phyloP scores from a whole-genome alignment of 1,284 basidiomycete genomes.

The Austroboletus novae-zelandiae region DNA sequence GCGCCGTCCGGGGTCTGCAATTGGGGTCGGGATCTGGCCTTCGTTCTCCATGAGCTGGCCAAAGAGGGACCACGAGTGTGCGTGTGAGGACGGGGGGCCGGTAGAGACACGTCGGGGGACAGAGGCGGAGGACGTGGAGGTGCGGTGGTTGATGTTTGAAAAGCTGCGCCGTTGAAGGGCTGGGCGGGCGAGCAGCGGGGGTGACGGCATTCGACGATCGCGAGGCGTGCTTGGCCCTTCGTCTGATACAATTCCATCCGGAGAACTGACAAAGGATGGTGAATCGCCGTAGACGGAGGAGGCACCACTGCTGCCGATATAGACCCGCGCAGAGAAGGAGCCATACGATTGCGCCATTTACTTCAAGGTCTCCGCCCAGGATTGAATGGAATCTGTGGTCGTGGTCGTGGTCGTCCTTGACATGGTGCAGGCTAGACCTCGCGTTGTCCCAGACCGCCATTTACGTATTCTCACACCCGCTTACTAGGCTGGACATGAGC shows the following conservation, averaged over 20 bases:
- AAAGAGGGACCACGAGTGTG: slow-evolving; percentile 65
- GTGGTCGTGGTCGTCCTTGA: no score
- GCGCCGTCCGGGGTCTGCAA: slow-evolving; percentile 12
- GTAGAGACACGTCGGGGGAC: slow-evolving; percentile 1
- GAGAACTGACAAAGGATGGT: slow-evolving; percentile 4
- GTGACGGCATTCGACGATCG: slow-evolving; percentile 17
- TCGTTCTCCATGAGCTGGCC: slow-evolving; percentile 70
- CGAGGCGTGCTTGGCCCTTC: slow-evolving; percentile 17
- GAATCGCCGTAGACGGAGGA: slow-evolving; percentile 13
- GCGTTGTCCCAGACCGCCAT: not conserved
- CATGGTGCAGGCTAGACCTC: no score
- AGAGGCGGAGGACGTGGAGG: not conserved
- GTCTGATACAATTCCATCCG: not conserved
- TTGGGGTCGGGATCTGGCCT: slow-evolving; percentile 35
- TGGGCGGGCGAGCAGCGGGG: slow-evolving; percentile 5
- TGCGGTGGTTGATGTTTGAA: slow-evolving; percentile 6
- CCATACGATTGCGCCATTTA: not conserved
- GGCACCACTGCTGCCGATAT: no score
- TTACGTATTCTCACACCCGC: not conserved
- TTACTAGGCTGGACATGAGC: no score
- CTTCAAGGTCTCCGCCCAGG: no score
- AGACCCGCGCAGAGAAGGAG: not conserved
- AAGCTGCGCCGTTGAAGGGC: slow-evolving; percentile 9
- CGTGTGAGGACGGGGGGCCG: not conserved
- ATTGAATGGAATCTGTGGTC: no score